Conservation (phyloP, 1,139 yeast species). For the Blastobotrys illinoisensis region DNA sequence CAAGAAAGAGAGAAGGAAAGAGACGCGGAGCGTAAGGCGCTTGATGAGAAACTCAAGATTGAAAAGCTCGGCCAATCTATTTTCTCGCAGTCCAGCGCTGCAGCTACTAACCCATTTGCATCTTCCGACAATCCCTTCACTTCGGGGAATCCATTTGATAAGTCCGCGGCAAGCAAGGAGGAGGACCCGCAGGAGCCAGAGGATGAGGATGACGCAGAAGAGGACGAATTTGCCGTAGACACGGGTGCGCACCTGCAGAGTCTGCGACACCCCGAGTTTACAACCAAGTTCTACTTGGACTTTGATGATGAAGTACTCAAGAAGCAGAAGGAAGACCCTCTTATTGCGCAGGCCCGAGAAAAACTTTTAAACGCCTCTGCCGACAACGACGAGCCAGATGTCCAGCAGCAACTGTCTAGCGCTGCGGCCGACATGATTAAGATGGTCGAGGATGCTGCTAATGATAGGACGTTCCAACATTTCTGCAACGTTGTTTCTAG, state of each 20-base stretch:
- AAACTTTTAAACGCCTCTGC: conserved; percentile 11
- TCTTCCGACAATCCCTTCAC: conserved; percentile 15
- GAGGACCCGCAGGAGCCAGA: conserved; percentile 4
- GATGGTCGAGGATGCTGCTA: conserved; percentile 21
- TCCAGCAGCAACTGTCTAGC: neutral
- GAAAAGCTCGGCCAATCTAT: conserved; percentile 15
- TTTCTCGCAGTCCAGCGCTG: conserved; percentile 20
- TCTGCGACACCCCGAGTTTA: conserved; percentile 1
- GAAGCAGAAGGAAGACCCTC: conserved; percentile 4
- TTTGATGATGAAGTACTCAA: conserved; percentile 10
- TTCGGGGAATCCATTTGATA: conserved; percentile 21
- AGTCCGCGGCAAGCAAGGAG: conserved; percentile 2
- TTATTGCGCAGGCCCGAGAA: conserved; percentile 23
- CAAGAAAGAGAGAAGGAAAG: conserved; percentile 41
- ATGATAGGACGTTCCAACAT: conserved; percentile 69
- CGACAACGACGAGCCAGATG: conserved; percentile 12
- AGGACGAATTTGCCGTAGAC: neutral
- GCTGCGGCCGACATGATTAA: conserved; percentile 17
- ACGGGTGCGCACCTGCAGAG: conserved; percentile 3
- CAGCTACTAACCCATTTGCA: conserved; percentile 19
- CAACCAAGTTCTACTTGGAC: conserved; percentile 8
- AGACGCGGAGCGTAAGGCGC: conserved; percentile 25
- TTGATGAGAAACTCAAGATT: conserved; percentile 15
- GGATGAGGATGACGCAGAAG: conserved; percentile 5
- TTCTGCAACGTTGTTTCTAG: conserved; percentile 69